These are phyloP conservation scores for Vitis cinerea DNA, from an alignment of 164 flowering plant genomes.

Conservation along the genomic window DNA sequence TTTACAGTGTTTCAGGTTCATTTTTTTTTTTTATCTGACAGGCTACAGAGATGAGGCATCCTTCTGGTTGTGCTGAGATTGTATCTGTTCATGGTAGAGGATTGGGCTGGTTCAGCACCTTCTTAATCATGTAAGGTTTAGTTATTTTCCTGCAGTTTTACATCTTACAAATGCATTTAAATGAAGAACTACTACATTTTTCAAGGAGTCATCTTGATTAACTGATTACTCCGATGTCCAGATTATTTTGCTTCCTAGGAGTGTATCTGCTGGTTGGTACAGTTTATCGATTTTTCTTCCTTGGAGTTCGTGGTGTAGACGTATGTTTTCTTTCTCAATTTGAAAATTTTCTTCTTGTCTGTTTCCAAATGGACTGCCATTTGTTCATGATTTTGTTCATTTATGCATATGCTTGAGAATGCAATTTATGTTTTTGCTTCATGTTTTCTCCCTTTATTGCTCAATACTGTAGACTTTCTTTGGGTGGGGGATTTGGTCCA, in stretches of 20 bases:
- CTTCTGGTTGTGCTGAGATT: slow-evolving; percentile 81
- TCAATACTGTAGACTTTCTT: too few species aligned
- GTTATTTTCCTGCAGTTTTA: neutral
- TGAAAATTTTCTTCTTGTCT: neutral
- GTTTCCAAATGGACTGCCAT: neutral
- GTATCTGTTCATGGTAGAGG: slow-evolving; percentile 53
- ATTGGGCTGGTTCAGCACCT: slow-evolving; percentile 82
- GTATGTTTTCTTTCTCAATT: slow-evolving; percentile 45
- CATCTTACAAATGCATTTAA: neutral
- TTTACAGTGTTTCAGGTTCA: slow-evolving; percentile 1
- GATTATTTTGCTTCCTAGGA: slow-evolving; percentile 68
- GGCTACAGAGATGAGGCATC: slow-evolving; percentile 74
- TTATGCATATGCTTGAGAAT: neutral
- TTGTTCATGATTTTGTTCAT: neutral
- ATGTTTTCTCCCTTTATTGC: too few species aligned
- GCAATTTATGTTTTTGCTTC: too few species aligned
- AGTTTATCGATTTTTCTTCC: slow-evolving; percentile 65
- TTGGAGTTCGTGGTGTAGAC: slow-evolving; percentile 72
- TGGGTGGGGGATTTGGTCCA: too few species aligned
- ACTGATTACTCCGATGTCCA: slow-evolving; percentile 30
- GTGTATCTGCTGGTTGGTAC: slow-evolving; percentile 71
- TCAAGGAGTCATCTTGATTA: neutral
- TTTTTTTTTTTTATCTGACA: slow-evolving; percentile 28
- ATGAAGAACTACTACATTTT: neutral
- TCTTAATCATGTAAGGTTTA: slow-evolving; percentile 53